phyloP scores from a whole-genome alignment of 2,329 filamentous ascomycete species.

The Curvularia sp. region DNA sequence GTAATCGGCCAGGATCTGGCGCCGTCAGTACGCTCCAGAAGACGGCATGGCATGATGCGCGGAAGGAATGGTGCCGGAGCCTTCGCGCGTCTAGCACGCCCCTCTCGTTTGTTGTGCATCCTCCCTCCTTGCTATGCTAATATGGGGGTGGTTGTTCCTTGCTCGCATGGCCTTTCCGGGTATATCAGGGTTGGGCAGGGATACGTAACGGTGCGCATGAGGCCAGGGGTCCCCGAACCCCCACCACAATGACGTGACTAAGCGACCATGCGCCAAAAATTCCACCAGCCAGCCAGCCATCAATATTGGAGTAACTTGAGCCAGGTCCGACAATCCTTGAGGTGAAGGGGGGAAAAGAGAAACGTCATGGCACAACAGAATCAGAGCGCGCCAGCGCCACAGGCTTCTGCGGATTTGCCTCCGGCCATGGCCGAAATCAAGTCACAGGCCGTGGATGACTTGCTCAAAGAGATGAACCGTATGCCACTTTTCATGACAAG shows the following conservation, averaged over 20 bases:
- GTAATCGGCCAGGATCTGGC: conserved; percentile 13
- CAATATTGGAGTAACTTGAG: conserved; percentile 6
- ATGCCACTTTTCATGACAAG: conserved; percentile 95
- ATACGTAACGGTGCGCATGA: not conserved
- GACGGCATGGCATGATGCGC: conserved; percentile 13
- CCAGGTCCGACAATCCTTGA: not conserved
- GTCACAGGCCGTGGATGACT: conserved; percentile 65
- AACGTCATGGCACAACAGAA: conserved; percentile 29
- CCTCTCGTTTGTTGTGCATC: conserved; percentile 17
- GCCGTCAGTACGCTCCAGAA: conserved; percentile 1
- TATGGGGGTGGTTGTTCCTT: not conserved
- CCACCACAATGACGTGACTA: conserved; percentile 29
- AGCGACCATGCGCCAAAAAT: conserved; percentile 32
- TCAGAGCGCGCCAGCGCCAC: conserved; percentile 20
- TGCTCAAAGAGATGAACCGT: conserved; percentile 70
- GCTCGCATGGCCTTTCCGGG: not conserved
- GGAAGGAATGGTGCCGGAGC: conserved; percentile 10
- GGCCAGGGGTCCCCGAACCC: conserved; percentile 11
- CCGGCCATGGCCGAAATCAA: conserved; percentile 65
- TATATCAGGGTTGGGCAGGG: conserved; percentile 3
- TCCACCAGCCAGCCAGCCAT: conserved; percentile 11
- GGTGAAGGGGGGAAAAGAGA: not conserved
- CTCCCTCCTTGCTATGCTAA: conserved; percentile 5
- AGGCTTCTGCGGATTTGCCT: conserved; percentile 59
- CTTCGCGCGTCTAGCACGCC: conserved; percentile 1